Conservation (phyloP, 306 rosid genomes). For the Acacia confusa region DNA sequence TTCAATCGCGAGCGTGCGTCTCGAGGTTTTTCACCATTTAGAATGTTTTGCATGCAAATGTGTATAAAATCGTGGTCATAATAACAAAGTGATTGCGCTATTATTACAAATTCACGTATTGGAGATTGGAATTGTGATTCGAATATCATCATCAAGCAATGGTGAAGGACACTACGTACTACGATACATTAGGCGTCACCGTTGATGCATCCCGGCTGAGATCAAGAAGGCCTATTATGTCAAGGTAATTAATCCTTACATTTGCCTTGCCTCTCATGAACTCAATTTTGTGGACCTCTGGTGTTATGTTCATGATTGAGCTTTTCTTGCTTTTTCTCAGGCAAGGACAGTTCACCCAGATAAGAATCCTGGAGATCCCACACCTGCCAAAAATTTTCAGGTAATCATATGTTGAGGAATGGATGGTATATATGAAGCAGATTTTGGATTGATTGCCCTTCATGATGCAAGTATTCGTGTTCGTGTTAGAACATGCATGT, state of each 20-base stretch:
- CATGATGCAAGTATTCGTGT: background rate
- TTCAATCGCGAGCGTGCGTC: too few species aligned
- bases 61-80: background rate
- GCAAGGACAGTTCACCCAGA: constrained; percentile 97
- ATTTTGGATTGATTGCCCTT: constrained; percentile 27
- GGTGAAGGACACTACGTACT: constrained; percentile 82
- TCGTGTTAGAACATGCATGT: background rate
- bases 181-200: constrained; percentile 72
- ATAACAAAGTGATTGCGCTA: background rate
- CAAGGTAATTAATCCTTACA: constrained; percentile 47
- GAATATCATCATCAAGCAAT: constrained; percentile 37
- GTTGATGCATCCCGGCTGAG: constrained; percentile 73
- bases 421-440: constrained; percentile 14
- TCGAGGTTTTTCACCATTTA: background rate
- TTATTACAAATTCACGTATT: background rate
- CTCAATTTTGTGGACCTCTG: background rate
- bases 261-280: background rate
- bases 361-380: constrained; percentile 91
- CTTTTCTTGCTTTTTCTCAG: constrained; percentile 32
- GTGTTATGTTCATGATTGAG: background rate
- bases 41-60: background rate
- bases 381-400: constrained; percentile 86
- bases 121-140: constrained; percentile 37
- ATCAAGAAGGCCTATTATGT: constrained; percentile 90
- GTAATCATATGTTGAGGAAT: constrained; percentile 32